Base-by-base conservation (phyloP, 2,329 filamentous ascomycete species). In the Aspergillus sp. region DNA sequence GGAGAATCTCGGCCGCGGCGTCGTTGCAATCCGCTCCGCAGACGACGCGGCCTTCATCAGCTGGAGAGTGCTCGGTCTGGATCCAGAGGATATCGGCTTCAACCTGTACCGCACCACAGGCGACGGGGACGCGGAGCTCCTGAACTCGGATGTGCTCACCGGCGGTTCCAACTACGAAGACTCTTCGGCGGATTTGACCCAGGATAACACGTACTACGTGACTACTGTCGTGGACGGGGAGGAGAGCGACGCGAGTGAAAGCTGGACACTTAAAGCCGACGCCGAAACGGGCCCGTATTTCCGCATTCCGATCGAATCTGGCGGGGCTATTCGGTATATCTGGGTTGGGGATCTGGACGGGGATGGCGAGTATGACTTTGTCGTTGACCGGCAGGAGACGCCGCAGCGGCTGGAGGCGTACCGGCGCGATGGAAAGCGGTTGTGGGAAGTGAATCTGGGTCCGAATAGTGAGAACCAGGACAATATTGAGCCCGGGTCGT, bases 301-400 rank as follows among this genome's bases (percentile, higher is more conserved):
- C 15, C 55, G 55, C 17, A 23, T 57, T 15, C 55, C 55, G n/a
- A 39, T 57, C 8, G 7, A 39, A 4, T 40, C 12, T 7, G 21
- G 17, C 8, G 55, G 55, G 3, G 11, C 25, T 6, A 46, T 57
- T 14, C 23, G 33, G 11, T 57, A 46, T 15, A 25, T 52, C n/a
- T 57, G 55, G 55, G 55, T 57, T 12, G 55, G 55, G 3, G 55
- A 57, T 47, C 55, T 57, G 1, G 48, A 52, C 3, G 55, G 55
- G 3, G 55, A 57, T n/a, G 55, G 55, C 19, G 55, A 57, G 17
- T 57, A 57, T 15, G 55, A 57, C n/a, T 57, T 46, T 23, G 55
- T 57, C 7, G 27, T 57, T 2, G 55, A 57, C 31, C 55, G 55
- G 2, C n/a, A n/a, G 14, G 25, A 52, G 14, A 23, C 31, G 2